Percentiles rank a stretch among this genome's conserved stretches.
phyloP scores from a whole-genome alignment of 2,329 filamentous ascomycete genomes.

The Penicillium brasilianum region DNA sequence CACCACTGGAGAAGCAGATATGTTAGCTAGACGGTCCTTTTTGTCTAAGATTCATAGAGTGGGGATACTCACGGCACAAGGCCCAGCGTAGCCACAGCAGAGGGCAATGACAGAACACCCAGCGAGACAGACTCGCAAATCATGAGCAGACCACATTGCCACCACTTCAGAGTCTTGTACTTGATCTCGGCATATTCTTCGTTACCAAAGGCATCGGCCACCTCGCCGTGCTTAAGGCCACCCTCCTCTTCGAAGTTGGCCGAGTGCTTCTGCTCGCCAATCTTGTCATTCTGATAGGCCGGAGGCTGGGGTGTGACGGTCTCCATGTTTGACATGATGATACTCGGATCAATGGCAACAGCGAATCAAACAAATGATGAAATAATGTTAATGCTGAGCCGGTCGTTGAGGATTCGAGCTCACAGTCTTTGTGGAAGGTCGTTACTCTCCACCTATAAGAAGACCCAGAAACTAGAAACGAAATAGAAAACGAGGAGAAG shows the following conservation, averaged over 20 bases:
- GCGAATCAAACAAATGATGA: neutral
- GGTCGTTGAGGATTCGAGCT: too few species aligned
- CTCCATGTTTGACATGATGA: constrained; percentile 22
- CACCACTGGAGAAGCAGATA: constrained; percentile 42
- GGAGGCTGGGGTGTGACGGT: constrained; percentile 24
- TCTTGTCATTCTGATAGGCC: constrained; percentile 30
- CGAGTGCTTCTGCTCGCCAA: constrained; percentile 23
- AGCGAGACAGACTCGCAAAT: constrained; percentile 35
- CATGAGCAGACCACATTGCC: constrained; percentile 35
- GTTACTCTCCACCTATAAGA: neutral
- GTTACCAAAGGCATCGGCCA: constrained; percentile 32
- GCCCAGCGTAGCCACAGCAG: constrained; percentile 31
- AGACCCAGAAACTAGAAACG: constrained; percentile 3
- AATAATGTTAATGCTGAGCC: neutral
- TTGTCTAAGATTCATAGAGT: neutral
- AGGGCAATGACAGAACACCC: constrained; percentile 31
- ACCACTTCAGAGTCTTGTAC: constrained; percentile 35
- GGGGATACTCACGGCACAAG: constrained; percentile 23
- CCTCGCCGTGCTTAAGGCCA: constrained; percentile 29
- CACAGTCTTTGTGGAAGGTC: neutral
- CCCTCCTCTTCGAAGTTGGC: constrained; percentile 25
- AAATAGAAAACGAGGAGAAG: constrained; percentile 4
- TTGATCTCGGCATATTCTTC: constrained; percentile 34
- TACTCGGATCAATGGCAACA: neutral
- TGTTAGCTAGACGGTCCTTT: neutral